Percentiles rank a stretch among this genome's conserved stretches.
phyloP scores from a whole-genome alignment of 805 yeast genomes.

The Tetrapisispora pingtungensis region DNA sequence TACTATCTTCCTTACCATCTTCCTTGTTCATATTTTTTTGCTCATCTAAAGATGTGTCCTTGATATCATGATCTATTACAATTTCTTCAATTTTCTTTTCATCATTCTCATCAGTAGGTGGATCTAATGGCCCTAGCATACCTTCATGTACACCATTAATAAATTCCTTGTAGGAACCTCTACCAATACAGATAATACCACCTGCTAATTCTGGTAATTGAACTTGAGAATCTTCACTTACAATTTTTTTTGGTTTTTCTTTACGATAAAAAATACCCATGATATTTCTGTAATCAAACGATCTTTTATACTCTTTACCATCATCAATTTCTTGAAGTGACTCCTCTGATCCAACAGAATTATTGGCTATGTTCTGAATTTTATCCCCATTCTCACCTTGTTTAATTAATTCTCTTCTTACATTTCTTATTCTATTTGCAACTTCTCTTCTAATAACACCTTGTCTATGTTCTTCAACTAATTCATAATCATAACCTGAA shows the following conservation, averaged over 20 bases:
- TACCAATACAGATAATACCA: constrained; percentile 84
- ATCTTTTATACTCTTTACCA: constrained; percentile 17
- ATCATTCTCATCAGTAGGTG: constrained; percentile 28
- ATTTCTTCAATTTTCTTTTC: neutral
- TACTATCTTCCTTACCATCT: constrained; percentile 6
- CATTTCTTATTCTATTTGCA: constrained; percentile 68
- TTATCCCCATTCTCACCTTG: constrained; percentile 3
- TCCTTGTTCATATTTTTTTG: constrained; percentile 1
- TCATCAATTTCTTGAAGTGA: constrained; percentile 14
- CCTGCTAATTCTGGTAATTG: constrained; percentile 45
- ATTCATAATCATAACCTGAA: constrained; percentile 74
- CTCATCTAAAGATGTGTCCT: neutral
- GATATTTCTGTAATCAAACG: constrained; percentile 36
- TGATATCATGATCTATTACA: too few relatives aligned
- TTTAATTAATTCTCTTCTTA: constrained; percentile 40
- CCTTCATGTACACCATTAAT: constrained; percentile 90
- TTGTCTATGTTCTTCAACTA: constrained; percentile 69
- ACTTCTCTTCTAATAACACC: constrained; percentile 79
- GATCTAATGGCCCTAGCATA: constrained; percentile 75
- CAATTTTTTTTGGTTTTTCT: constrained; percentile 20
- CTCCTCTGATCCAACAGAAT: neutral
- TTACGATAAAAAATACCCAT: constrained; percentile 48
- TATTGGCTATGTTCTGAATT: too few relatives aligned
- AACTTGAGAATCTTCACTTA: constrained; percentile 40
- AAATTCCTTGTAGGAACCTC: constrained; percentile 95